A percentile compares a stretch with the other conserved stretches of the same genome.
These are phyloP conservation scores for Rostrohypoxylon terebratum DNA, from an alignment of 495 filamentous ascomycete genomes.

Conservation along the genomic window DNA sequence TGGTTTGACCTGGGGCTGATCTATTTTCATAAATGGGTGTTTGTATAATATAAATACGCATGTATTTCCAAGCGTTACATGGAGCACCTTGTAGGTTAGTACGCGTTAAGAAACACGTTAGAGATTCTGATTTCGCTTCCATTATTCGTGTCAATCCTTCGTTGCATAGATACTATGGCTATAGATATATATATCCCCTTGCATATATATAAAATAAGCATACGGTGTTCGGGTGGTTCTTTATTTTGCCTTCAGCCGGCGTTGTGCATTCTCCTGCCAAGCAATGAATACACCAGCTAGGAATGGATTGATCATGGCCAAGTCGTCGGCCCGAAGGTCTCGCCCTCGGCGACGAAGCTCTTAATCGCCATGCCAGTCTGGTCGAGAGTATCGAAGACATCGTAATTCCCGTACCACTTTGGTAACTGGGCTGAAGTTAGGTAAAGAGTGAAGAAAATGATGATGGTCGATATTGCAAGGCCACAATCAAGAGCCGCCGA, in stretches of 20 bases:
- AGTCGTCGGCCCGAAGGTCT: conserved; percentile 60
- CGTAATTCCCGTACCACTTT: conserved; percentile 74
- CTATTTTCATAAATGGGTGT: too few relatives aligned
- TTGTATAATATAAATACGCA: too few relatives aligned
- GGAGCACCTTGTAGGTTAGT: too few relatives aligned
- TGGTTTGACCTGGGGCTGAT: too few relatives aligned
- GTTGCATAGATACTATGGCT: neutral
- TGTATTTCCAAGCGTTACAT: too few relatives aligned
- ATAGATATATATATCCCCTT: neutral
- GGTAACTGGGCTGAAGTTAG: conserved; percentile 65
- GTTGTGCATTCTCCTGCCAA: neutral
- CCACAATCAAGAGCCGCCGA: conserved; percentile 79
- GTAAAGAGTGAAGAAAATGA: conserved; percentile 77
- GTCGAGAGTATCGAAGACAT: conserved; percentile 57
- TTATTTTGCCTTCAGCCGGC: neutral
- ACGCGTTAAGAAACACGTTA: too few relatives aligned
- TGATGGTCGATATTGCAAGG: conserved; percentile 71
- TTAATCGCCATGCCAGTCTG: conserved; percentile 51
- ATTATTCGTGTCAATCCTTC: neutral
- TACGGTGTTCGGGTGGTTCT: neutral
- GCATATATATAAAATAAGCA: neutral
- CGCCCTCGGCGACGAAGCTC: conserved; percentile 47
- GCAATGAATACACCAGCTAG: neutral
- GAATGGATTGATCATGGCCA: conserved; percentile 51
- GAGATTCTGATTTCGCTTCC: neutral